A percentile compares a stretch with the other conserved stretches of the same genome.
Evolutionary conservation across 1,139 yeast species (phyloP).

Genomic region (Keqinozyma sinolaborantium): DNA sequence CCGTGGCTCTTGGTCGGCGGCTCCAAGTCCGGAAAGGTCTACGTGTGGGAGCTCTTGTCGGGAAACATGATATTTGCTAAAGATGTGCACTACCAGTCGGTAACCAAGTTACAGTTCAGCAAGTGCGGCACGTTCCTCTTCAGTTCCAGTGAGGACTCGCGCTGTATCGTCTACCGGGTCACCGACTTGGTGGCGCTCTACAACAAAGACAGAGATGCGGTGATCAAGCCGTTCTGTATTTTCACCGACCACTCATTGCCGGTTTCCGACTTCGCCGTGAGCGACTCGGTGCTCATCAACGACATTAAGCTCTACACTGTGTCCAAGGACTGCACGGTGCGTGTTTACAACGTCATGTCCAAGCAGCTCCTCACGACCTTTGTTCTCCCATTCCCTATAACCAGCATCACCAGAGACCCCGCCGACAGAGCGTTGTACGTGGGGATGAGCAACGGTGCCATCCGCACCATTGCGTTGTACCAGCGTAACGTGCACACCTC

Average conservation of each 20-base stretch:
- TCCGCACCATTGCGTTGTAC: slow-evolving; percentile 58
- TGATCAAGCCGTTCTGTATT: slow-evolving; percentile 42
- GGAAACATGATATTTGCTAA: slow-evolving; percentile 71
- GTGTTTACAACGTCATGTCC: slow-evolving; percentile 54
- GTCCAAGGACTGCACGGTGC: slow-evolving; percentile 72
- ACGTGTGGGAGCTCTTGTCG: slow-evolving; percentile 82
- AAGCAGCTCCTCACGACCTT: slow-evolving; percentile 61
- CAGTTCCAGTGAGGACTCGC: slow-evolving; percentile 79
- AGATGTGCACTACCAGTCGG: slow-evolving; percentile 82
- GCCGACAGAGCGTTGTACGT: slow-evolving; percentile 73
- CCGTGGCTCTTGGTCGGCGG: slow-evolving; percentile 78
- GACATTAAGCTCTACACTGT: slow-evolving; percentile 69
- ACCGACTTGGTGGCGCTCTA: slow-evolving; percentile 51
- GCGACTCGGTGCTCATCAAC: slow-evolving; percentile 43
- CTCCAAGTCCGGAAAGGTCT: slow-evolving; percentile 66
- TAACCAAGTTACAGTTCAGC: slow-evolving; percentile 57
- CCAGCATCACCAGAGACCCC: slow-evolving; percentile 69
- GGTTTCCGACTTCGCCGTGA: slow-evolving; percentile 58
- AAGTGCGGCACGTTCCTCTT: slow-evolving; percentile 66
- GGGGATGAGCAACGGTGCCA: slow-evolving; percentile 64
- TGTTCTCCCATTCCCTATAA: slow-evolving; percentile 57
- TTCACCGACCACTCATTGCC: slow-evolving; percentile 77
- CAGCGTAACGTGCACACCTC: slow-evolving; percentile 37
- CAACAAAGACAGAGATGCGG: slow-evolving; percentile 14
- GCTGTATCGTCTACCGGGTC: slow-evolving; percentile 74